phyloP scores from a whole-genome alignment of 176 grass and related monocot genomes.

The Phoenix roebelenii region DNA sequence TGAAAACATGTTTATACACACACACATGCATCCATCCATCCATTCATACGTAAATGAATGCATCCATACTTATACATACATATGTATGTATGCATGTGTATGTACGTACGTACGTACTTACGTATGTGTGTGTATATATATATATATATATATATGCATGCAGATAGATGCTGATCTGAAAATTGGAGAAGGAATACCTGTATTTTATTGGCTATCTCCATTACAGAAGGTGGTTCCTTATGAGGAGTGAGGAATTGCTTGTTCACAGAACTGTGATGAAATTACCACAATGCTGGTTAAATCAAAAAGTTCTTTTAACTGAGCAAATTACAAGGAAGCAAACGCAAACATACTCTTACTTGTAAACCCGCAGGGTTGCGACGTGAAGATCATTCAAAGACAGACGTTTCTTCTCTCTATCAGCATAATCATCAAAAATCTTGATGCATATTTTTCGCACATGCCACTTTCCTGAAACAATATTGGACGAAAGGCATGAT shows the following conservation, averaged over 20 bases:
- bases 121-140: too few relatives aligned
- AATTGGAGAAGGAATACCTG: slow-evolving; percentile 15
- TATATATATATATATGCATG: too few relatives aligned
- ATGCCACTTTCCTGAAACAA: slow-evolving; percentile 41
- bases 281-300: background rate
- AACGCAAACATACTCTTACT: slow-evolving; percentile 20
- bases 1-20: too few relatives aligned
- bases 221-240: slow-evolving; percentile 50
- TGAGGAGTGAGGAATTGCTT: slow-evolving; percentile 51
- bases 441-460: slow-evolving; percentile 39
- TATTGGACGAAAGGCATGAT: too few relatives aligned
- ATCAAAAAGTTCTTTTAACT: background rate
- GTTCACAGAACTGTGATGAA: slow-evolving; percentile 48
- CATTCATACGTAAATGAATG: too few relatives aligned
- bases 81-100: too few relatives aligned
- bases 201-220: slow-evolving; percentile 1
- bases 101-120: too few relatives aligned
- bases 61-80: too few relatives aligned
- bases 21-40: too few relatives aligned
- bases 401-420: slow-evolving; percentile 15
- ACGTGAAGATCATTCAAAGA: slow-evolving; percentile 33
- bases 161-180: background rate
- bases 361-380: slow-evolving; percentile 65
- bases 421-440: slow-evolving; percentile 34
- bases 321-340: background rate